Conservation (phyloP, 2,329 filamentous ascomycete species). For the Claviceps pusilla region DNA sequence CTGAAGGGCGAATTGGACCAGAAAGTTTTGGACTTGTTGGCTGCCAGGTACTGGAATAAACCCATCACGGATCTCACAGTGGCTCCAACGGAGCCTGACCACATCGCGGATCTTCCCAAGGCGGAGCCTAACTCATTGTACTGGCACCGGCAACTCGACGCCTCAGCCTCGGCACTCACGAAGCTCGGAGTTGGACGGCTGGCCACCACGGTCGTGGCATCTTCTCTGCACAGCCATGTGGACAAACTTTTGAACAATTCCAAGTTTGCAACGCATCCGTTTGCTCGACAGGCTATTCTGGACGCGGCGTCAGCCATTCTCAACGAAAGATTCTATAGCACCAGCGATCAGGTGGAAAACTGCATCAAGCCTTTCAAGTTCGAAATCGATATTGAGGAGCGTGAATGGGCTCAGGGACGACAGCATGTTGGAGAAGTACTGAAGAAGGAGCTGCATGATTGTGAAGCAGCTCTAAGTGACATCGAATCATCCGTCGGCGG, state of each 20-base stretch:
- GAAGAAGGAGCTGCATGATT: slow-evolving; percentile 76
- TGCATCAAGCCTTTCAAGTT: slow-evolving; percentile 99
- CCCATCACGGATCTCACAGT: slow-evolving; percentile 71
- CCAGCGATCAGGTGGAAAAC: slow-evolving; percentile 94
- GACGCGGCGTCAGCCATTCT: slow-evolving; percentile 82
- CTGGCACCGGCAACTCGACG: slow-evolving; percentile 90
- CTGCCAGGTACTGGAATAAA: slow-evolving; percentile 93
- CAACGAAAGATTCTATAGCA: slow-evolving; percentile 90
- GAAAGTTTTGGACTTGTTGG: slow-evolving; percentile 81
- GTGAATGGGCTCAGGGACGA: slow-evolving; percentile 73
- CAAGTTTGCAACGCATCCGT: slow-evolving; percentile 79
- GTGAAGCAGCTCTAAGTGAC: slow-evolving; percentile 59
- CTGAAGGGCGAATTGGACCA: slow-evolving; percentile 90
- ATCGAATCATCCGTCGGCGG: slow-evolving; percentile 70
- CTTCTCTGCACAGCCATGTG: slow-evolving; percentile 72
- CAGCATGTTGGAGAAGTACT: slow-evolving; percentile 68
- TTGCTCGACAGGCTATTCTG: slow-evolving; percentile 80
- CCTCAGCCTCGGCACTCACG: slow-evolving; percentile 76
- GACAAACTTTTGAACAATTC: slow-evolving; percentile 65
- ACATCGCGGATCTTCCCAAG: slow-evolving; percentile 64
- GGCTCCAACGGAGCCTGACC: slow-evolving; percentile 52
- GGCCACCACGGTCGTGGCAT: slow-evolving; percentile 80
- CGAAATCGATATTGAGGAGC: slow-evolving; percentile 84
- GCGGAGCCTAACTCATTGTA: slow-evolving; percentile 73
- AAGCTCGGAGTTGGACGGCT: slow-evolving; percentile 87